Conservation (phyloP, 1,139 yeast genomes). For the Suhomyces ambrosiae region DNA sequence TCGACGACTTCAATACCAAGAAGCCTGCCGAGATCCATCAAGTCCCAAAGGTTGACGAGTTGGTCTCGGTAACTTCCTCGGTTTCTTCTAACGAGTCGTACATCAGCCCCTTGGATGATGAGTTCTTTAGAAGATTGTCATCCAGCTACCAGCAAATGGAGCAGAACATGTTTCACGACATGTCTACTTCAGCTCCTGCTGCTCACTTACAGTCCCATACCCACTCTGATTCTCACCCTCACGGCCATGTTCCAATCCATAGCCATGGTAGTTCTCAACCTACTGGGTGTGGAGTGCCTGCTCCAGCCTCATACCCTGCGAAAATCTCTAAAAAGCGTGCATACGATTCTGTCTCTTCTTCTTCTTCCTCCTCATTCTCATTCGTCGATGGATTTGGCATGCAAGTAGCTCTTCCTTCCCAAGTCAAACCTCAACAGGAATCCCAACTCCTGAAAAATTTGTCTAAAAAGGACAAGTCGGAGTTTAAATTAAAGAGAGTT, state of each 20-base stretch:
- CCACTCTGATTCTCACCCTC: not conserved
- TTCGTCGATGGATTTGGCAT: constrained; percentile 6
- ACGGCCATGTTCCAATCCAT: too few species aligned
- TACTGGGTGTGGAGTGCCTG: not conserved
- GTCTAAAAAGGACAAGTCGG: constrained; percentile 11
- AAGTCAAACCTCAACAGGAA: not conserved
- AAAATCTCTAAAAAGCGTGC: constrained; percentile 14
- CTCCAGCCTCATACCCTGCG: constrained; percentile 4
- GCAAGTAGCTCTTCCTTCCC: constrained; percentile 3
- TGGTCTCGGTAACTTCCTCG: constrained; percentile 14
- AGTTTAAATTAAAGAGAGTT: constrained; percentile 3
- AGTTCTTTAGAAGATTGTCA: constrained; percentile 20
- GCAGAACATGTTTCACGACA: constrained; percentile 2
- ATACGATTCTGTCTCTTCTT: constrained; percentile 14
- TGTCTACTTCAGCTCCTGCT: not conserved
- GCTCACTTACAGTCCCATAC: not conserved
- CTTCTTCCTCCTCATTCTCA: constrained; percentile 1
- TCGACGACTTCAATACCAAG: constrained; percentile 17
- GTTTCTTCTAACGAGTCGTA: constrained; percentile 17
- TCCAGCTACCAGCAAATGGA: constrained; percentile 8
- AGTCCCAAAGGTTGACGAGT: constrained; percentile 9
- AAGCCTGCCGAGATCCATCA: not conserved
- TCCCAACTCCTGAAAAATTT: constrained; percentile 7
- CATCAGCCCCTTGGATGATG: constrained; percentile 22
- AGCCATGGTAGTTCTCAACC: not conserved